Conservation (phyloP, 257 asterid genomes). For the Ocimum tenuiflorum region DNA sequence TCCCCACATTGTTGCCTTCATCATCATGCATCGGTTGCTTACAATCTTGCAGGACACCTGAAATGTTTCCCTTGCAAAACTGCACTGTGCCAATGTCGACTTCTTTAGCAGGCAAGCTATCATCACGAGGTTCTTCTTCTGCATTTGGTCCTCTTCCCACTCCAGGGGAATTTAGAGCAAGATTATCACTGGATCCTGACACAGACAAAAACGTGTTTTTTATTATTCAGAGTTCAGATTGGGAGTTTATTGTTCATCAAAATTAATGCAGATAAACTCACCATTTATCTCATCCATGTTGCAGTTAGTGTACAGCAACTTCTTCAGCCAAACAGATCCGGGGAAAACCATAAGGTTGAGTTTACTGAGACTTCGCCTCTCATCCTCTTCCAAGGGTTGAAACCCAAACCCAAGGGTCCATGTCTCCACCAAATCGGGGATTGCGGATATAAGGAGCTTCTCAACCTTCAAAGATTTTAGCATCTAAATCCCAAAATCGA, state of each 20-base stretch:
- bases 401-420: constrained; percentile 93
- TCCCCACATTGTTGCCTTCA: neutral
- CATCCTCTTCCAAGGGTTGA: constrained; percentile 59
- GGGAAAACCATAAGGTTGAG: constrained; percentile 88
- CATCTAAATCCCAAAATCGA: constrained; percentile 44
- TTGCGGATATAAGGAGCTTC: constrained; percentile 79
- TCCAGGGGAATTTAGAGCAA: constrained; percentile 7
- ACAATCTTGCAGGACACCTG: neutral
- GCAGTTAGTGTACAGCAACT: constrained; percentile 32
- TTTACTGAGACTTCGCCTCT: constrained; percentile 52
- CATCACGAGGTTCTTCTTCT: constrained; percentile 13
- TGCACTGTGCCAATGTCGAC: constrained; percentile 18
- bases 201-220: neutral
- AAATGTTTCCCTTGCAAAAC: neutral
- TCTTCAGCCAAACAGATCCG: constrained; percentile 81
- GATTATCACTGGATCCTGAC: constrained; percentile 17
- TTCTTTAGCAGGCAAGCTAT: constrained; percentile 20
- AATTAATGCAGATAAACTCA: constrained; percentile 19
- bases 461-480: constrained; percentile 66
- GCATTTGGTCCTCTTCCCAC: constrained; percentile 11
- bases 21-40: no score
- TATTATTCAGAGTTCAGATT: neutral
- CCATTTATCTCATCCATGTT: constrained; percentile 28
- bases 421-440: constrained; percentile 76
- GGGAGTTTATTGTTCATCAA: neutral